phyloP scores from a whole-genome alignment of 352 stramenopile species.

The Pythium insidiosum region DNA sequence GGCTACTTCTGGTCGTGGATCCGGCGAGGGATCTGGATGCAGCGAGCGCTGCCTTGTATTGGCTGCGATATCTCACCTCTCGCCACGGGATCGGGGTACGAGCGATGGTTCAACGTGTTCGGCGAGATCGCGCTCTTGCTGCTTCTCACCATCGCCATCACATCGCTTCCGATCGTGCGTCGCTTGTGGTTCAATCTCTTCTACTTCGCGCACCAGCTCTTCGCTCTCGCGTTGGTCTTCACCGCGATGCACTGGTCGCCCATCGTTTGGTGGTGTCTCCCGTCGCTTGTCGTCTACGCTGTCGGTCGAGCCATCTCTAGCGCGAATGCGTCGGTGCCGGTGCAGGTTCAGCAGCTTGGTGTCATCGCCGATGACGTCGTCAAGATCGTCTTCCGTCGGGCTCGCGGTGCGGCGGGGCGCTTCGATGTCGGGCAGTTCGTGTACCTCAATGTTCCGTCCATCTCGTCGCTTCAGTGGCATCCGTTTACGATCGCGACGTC shows the following conservation, averaged over 20 bases:
- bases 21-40: no score
- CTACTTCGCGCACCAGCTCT: slow-evolving; percentile 27
- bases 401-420: slow-evolving; percentile 6
- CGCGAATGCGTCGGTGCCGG: slow-evolving; percentile 24
- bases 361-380: slow-evolving; percentile 27
- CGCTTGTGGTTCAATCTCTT: slow-evolving; percentile 42
- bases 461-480: slow-evolving; percentile 58
- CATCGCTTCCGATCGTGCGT: slow-evolving; percentile 43
- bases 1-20: no score
- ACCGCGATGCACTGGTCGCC: slow-evolving; percentile 44
- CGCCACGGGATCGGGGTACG: no score
- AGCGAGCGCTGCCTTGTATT: no score
- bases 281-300: slow-evolving; percentile 43
- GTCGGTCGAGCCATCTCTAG: slow-evolving; percentile 35
- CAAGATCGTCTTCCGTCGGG: slow-evolving; percentile 31
- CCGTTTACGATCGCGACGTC: slow-evolving; percentile 52
- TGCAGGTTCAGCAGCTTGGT: slow-evolving; percentile 25
- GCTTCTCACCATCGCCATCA: slow-evolving; percentile 18
- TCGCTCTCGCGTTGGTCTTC: slow-evolving; percentile 36
- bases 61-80: no score
- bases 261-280: slow-evolving; percentile 7
- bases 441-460: slow-evolving; percentile 41
- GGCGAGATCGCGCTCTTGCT: neutral
- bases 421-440: slow-evolving; percentile 49
- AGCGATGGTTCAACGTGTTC: neutral